Percentiles rank a stretch among this genome's conserved stretches.
phyloP scores from a whole-genome alignment of 2,329 filamentous ascomycete genomes.

The Talaromyces sp. region DNA sequence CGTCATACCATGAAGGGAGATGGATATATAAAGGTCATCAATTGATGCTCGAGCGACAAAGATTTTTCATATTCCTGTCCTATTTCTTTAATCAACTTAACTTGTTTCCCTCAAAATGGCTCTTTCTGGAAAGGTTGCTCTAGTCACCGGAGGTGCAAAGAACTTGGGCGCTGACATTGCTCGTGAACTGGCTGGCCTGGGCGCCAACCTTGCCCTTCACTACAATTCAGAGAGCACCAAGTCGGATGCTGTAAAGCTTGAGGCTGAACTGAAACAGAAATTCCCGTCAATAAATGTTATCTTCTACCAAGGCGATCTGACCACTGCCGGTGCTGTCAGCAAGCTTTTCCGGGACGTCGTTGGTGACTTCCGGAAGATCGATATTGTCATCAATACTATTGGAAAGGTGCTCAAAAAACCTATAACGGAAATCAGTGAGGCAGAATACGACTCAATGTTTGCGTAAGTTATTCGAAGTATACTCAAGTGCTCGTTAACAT shows the following conservation, averaged over 20 bases:
- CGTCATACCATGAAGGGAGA: too few relatives aligned
- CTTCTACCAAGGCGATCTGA: slow-evolving; percentile 43
- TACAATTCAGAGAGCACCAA: slow-evolving; percentile 39
- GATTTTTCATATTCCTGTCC: too few relatives aligned
- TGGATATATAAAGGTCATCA: too few relatives aligned
- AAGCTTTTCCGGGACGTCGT: slow-evolving; percentile 36
- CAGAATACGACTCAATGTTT: slow-evolving; percentile 46
- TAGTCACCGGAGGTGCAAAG: slow-evolving; percentile 40
- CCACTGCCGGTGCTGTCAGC: slow-evolving; percentile 34
- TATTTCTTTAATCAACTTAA: too few relatives aligned
- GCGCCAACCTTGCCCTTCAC: slow-evolving; percentile 31
- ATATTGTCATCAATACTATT: slow-evolving; percentile 49
- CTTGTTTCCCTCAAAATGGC: too few relatives aligned
- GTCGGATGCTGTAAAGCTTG: slow-evolving; percentile 29
- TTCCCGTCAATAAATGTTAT: slow-evolving; percentile 28
- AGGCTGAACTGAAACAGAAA: slow-evolving; percentile 28
- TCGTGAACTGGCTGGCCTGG: slow-evolving; percentile 31
- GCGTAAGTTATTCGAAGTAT: slow-evolving; percentile 23
- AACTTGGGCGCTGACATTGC: slow-evolving; percentile 39
- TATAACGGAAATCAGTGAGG: slow-evolving; percentile 39
- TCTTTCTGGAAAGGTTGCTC: slow-evolving; percentile 16
- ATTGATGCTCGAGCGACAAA: too few relatives aligned
- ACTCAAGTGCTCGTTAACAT: not conserved
- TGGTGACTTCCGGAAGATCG: slow-evolving; percentile 40
- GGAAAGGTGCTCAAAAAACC: slow-evolving; percentile 48